Percentiles rank a stretch among this genome's conserved stretches.
Conservation (phyloP, 176 grass and related monocot species). For the Zoysia pacifica region DNA sequence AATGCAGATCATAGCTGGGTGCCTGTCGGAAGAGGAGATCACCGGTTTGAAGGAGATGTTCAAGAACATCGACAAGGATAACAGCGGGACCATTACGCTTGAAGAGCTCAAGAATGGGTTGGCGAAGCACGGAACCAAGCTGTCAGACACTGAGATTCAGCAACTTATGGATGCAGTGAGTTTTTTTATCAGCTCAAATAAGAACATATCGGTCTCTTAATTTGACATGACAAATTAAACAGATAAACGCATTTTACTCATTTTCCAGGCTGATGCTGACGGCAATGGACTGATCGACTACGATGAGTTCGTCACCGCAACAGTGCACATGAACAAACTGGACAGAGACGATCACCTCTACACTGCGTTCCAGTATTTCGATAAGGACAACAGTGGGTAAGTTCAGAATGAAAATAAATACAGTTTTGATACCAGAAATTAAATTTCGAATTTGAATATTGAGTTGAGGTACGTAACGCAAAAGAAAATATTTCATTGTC, state of each 20-base stretch:
- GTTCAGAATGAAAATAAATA: background rate
- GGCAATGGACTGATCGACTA: slow-evolving; percentile 62
- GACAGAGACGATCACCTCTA: slow-evolving; percentile 68
- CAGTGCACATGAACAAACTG: slow-evolving; percentile 65
- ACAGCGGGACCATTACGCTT: slow-evolving; percentile 67
- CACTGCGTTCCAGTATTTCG: slow-evolving; percentile 65
- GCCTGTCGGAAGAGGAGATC: slow-evolving; percentile 73
- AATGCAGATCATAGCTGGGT: slow-evolving; percentile 63
- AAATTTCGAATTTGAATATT: background rate
- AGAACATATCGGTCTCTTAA: background rate
- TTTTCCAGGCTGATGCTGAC: slow-evolving; percentile 57
- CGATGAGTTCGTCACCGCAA: slow-evolving; percentile 60
- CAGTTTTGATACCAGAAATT: background rate
- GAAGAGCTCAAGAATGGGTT: slow-evolving; percentile 65
- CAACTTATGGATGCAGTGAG: slow-evolving; percentile 68
- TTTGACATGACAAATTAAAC: background rate
- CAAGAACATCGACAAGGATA: slow-evolving; percentile 67
- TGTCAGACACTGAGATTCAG: slow-evolving; percentile 53
- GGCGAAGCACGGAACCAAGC: slow-evolving; percentile 61
- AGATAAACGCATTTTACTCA: background rate
- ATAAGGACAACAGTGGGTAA: slow-evolving; percentile 71
- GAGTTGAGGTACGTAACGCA: background rate
- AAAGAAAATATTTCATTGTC: background rate
- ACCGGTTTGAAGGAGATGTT: slow-evolving; percentile 73
- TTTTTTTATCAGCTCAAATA: background rate